Conservation (phyloP, 2,329 filamentous ascomycete species). For the Fusarium caatingaense region DNA sequence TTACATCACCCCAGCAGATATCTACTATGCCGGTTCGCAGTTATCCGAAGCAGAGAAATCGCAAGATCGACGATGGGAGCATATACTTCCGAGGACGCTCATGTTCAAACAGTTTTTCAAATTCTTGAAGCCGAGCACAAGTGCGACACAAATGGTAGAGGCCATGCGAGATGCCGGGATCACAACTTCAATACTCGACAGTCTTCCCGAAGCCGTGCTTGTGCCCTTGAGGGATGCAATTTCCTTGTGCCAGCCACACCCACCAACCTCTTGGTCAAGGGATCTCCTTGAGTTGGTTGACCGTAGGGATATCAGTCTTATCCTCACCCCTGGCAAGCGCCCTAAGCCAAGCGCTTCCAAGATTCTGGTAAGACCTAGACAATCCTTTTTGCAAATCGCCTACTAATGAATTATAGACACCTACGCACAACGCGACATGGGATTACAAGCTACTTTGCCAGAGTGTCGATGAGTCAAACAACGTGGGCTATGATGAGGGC, state of each 20-base stretch:
- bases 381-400: background rate
- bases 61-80: slow-evolving; percentile 57
- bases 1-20: slow-evolving; percentile 58
- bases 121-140: slow-evolving; percentile 62
- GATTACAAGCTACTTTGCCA: slow-evolving; percentile 85
- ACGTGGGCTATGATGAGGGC: slow-evolving; percentile 76
- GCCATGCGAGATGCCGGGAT: slow-evolving; percentile 78
- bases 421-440: slow-evolving; percentile 74
- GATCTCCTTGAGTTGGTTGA: slow-evolving; percentile 80
- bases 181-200: slow-evolving; percentile 75
- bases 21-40: slow-evolving; percentile 56
- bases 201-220: slow-evolving; percentile 85
- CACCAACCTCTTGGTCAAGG: slow-evolving; percentile 79
- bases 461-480: slow-evolving; percentile 68
- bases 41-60: slow-evolving; percentile 51
- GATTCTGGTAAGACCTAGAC: slow-evolving; percentile 54
- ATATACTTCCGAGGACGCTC: slow-evolving; percentile 72
- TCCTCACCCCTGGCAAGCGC: slow-evolving; percentile 61
- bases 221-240: slow-evolving; percentile 86
- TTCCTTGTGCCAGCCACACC: slow-evolving; percentile 83
- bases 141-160: slow-evolving; percentile 74
- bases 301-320: slow-evolving; percentile 80
- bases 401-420: slow-evolving; percentile 57
- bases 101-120: slow-evolving; percentile 77
- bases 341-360: slow-evolving; percentile 51